A percentile compares a stretch with the other conserved stretches of the same genome.
phyloP scores from a whole-genome alignment of 805 yeast species.

The Candida chauliodis region DNA sequence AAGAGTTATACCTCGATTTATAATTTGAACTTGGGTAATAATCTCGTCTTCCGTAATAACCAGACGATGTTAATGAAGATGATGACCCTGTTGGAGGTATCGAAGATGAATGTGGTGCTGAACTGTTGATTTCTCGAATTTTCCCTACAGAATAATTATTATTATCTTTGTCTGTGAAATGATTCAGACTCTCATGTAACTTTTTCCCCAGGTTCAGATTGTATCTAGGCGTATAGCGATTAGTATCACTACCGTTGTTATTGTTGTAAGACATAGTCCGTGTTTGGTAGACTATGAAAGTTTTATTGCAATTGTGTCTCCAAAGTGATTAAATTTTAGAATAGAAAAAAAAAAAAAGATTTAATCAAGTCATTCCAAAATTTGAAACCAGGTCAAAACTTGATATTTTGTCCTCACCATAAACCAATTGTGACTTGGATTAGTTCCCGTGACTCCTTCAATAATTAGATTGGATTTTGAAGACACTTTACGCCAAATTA shows the following conservation, averaged over 20 bases:
- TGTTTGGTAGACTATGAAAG: not conserved
- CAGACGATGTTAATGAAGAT: slow-evolving; percentile 6
- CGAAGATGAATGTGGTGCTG: not conserved
- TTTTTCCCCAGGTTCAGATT: slow-evolving; percentile 2
- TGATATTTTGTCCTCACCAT: no score
- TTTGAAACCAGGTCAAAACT: no score
- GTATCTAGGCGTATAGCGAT: slow-evolving; percentile 7
- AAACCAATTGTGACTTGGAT: no score
- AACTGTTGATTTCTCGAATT: slow-evolving; percentile 4
- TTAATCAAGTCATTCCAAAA: no score
- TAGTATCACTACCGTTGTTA: no score
- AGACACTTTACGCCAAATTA: no score
- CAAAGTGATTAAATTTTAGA: no score
- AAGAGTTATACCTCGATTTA: slow-evolving; percentile 10
- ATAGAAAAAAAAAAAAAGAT: no score
- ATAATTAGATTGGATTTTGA: no score
- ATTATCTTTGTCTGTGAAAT: slow-evolving; percentile 4
- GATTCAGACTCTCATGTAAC: slow-evolving; percentile 1
- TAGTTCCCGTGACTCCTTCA: no score
- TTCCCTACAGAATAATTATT: slow-evolving; percentile 1
- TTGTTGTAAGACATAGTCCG: slow-evolving; percentile 10
- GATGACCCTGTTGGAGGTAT: not conserved
- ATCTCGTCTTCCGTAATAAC: slow-evolving; percentile 9
- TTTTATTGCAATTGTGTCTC: not conserved
- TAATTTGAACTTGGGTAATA: slow-evolving; percentile 7